A percentile compares a stretch with the other conserved stretches of the same genome.
Evolutionary conservation across 495 filamentous ascomycete genomes (phyloP).

Genomic region (Schizothecium vesticola): DNA sequence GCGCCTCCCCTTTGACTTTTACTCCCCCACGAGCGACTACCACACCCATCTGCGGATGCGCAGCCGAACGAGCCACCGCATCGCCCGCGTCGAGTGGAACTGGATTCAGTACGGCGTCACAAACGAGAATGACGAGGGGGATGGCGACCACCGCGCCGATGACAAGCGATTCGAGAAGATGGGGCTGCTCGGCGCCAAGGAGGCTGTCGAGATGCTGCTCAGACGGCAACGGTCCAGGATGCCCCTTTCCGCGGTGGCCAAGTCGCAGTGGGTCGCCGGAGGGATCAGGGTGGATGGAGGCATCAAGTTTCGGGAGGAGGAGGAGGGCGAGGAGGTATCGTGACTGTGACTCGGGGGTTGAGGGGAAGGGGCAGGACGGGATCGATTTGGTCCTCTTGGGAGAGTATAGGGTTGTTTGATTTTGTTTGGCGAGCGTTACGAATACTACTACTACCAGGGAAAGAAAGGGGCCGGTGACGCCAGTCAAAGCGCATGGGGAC

Average conservation of each 20-base stretch:
- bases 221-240: constrained; percentile 73
- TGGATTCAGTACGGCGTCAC: constrained; percentile 75
- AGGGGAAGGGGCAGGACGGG: not conserved
- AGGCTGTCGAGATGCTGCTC: constrained; percentile 74
- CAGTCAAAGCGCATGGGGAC: not conserved
- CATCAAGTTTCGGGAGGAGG: constrained; percentile 63
- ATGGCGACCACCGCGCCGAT: constrained; percentile 43
- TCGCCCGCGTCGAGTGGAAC: constrained; percentile 88
- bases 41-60: constrained; percentile 52
- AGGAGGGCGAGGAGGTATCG: constrained; percentile 47
- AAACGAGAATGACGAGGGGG: constrained; percentile 53
- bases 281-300: constrained; percentile 69
- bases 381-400: not conserved
- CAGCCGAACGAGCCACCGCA: constrained; percentile 80
- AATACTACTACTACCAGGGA: not conserved
- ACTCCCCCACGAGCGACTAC: constrained; percentile 66
- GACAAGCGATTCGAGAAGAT: constrained; percentile 47
- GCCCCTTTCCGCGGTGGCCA: constrained; percentile 62
- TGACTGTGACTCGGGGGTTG: constrained; percentile 1
- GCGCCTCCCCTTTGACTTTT: constrained; percentile 84
- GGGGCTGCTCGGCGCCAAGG: constrained; percentile 66
- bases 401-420: not conserved
- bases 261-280: constrained; percentile 67
- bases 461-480: not conserved
- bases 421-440: not conserved